phyloP scores from a whole-genome alignment of 192 early-diverging fungal genomes.

The Chytriomyces sp. region DNA sequence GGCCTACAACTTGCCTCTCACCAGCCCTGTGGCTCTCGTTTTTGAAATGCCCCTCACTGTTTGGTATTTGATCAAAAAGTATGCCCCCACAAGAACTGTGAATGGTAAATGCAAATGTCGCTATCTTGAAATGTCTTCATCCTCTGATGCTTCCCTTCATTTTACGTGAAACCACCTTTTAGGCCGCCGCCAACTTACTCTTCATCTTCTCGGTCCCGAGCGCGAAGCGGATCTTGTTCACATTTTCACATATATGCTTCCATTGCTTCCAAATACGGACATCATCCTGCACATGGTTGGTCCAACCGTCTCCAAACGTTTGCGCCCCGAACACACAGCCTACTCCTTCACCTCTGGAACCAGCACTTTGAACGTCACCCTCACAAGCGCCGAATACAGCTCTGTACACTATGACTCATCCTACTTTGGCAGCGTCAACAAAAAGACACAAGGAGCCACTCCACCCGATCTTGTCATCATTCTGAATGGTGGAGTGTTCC shows the following conservation, averaged over 20 bases:
- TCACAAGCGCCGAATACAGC: constrained; percentile 44
- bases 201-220: constrained; percentile 53
- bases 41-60: constrained; percentile 60
- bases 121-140: constrained; percentile 3
- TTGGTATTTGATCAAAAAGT: constrained; percentile 58
- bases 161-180: neutral
- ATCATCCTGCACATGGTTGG: constrained; percentile 59
- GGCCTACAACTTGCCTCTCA: constrained; percentile 38
- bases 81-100: constrained; percentile 33
- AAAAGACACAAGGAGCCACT: constrained; percentile 36
- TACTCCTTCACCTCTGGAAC: constrained; percentile 39
- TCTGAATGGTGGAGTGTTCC: constrained; percentile 53
- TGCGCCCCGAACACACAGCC: constrained; percentile 44
- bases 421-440: constrained; percentile 36
- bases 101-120: constrained; percentile 18
- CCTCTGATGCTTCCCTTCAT: neutral
- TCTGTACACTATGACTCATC: constrained; percentile 37
- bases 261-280: constrained; percentile 59
- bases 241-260: constrained; percentile 50
- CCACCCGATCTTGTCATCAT: constrained; percentile 53
- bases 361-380: constrained; percentile 47
- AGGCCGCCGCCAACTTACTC: constrained; percentile 53
- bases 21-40: constrained; percentile 54
- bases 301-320: constrained; percentile 44
- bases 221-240: constrained; percentile 56